Conservation (phyloP, 371 early-diverging fungal genomes). For the Mucor sp. region DNA sequence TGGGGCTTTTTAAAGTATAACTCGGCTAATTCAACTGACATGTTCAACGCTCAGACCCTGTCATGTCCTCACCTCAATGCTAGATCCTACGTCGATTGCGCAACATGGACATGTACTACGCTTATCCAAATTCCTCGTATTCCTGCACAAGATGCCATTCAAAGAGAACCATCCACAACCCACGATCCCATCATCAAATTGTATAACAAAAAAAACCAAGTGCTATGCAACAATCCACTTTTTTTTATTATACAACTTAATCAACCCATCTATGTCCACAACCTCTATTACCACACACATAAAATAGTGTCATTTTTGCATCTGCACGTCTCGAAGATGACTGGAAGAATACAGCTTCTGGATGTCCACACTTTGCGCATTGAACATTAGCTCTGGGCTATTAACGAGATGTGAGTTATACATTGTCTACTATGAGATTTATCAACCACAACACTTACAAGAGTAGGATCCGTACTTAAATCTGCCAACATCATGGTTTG, state of each 20-base stretch:
- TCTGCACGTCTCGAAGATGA: conserved; percentile 84
- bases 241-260: neutral
- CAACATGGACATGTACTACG: too few species aligned
- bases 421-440: neutral
- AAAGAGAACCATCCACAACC: too few species aligned
- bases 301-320: conserved; percentile 90
- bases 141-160: too few species aligned
- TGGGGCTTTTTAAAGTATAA: too few species aligned
- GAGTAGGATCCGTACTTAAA: conserved; percentile 81
- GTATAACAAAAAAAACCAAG: too few species aligned
- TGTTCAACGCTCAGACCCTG: too few species aligned
- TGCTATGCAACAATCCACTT: too few species aligned
- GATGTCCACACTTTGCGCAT: conserved; percentile 76
- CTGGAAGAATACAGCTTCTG: conserved; percentile 92
- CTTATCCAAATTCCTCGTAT: too few species aligned
- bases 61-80: too few species aligned
- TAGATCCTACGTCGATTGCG: too few species aligned
- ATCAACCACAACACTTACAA: conserved; percentile 38
- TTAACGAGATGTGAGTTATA: neutral
- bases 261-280: conserved; percentile 82
- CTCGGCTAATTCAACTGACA: too few species aligned
- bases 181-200: too few species aligned
- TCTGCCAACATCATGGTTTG: conserved; percentile 78
- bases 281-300: conserved; percentile 80
- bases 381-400: conserved; percentile 70